These are phyloP conservation scores for Pythium insidiosum DNA, from an alignment of 352 stramenopile species.

Conservation along the genomic window DNA sequence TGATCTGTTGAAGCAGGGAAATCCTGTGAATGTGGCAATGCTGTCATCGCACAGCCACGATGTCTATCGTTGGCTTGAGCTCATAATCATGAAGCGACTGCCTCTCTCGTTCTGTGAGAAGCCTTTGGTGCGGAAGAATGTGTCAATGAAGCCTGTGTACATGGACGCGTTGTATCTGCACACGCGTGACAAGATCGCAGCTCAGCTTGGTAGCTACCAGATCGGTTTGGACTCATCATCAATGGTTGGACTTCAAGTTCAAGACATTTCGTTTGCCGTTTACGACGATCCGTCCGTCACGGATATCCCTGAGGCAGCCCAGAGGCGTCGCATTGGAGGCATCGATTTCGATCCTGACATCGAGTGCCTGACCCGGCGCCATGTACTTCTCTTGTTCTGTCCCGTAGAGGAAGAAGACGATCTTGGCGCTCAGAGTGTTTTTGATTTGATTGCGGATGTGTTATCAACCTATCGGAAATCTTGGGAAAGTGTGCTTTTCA, in stretches of 20 bases:
- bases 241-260: background rate
- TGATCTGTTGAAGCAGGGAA: background rate
- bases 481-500: slow-evolving; percentile 7
- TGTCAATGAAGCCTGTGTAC: background rate
- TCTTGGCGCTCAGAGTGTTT: slow-evolving; percentile 4
- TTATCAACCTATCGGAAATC: slow-evolving; percentile 4
- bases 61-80: background rate
- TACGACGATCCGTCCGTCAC: background rate
- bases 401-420: slow-evolving; percentile 7
- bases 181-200: background rate
- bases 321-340: background rate
- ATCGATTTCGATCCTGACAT: background rate
- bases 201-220: no score
- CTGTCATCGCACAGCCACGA: background rate
- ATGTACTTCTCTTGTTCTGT: slow-evolving; percentile 3
- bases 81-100: background rate
- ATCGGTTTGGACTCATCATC: background rate
- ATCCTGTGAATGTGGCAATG: background rate
- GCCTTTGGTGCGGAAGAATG: background rate
- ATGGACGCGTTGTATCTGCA: background rate
- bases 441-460: slow-evolving; percentile 9
- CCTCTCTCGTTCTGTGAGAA: background rate
- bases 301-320: background rate
- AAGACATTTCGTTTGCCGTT: background rate
- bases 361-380: background rate